Evolutionary conservation across 306 rosid genomes (phyloP).

Genomic region (Vigna angularis): DNA sequence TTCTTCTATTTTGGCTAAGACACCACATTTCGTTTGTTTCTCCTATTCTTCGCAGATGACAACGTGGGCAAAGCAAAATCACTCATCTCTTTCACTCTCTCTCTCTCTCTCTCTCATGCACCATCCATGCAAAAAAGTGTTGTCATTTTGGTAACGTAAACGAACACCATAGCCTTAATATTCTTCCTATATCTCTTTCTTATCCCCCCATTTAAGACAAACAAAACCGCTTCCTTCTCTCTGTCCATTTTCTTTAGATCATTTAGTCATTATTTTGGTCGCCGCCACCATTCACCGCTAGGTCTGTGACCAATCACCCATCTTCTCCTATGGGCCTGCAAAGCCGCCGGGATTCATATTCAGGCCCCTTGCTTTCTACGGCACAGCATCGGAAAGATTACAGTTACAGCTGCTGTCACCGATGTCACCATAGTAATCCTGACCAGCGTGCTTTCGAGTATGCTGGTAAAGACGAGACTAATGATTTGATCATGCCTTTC

Average conservation of each 20-base stretch:
- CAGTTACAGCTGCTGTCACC: slow-evolving; percentile 36
- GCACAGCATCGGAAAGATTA: slow-evolving; percentile 44
- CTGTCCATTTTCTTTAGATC: background rate
- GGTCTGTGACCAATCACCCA: slow-evolving; percentile 42
- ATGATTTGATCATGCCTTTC: slow-evolving; percentile 63
- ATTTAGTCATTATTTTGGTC: background rate
- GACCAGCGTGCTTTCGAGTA: slow-evolving; percentile 15
- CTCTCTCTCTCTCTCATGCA: slow-evolving; percentile 22
- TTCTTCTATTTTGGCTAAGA: slow-evolving; percentile 38
- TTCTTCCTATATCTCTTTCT: slow-evolving; percentile 32
- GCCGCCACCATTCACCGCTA: slow-evolving; percentile 31
- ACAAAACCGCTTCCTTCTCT: slow-evolving; percentile 47
- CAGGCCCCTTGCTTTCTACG: slow-evolving; percentile 49
- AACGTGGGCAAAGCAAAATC: slow-evolving; percentile 49
- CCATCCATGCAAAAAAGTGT: slow-evolving; percentile 51
- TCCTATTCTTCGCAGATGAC: slow-evolving; percentile 55
- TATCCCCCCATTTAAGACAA: slow-evolving; percentile 46
- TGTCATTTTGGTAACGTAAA: slow-evolving; percentile 56
- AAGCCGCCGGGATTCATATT: slow-evolving; percentile 69
- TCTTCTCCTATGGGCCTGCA: slow-evolving; percentile 76
- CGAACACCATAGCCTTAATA: slow-evolving; percentile 21
- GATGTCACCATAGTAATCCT: background rate
- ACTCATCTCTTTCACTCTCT: slow-evolving; percentile 39
- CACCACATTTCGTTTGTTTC: slow-evolving; percentile 35
- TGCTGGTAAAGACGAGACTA: slow-evolving; percentile 27